These are phyloP conservation scores for Puccinia hordei DNA, from an alignment of 1,284 basidiomycete species.

Conservation along the genomic window DNA sequence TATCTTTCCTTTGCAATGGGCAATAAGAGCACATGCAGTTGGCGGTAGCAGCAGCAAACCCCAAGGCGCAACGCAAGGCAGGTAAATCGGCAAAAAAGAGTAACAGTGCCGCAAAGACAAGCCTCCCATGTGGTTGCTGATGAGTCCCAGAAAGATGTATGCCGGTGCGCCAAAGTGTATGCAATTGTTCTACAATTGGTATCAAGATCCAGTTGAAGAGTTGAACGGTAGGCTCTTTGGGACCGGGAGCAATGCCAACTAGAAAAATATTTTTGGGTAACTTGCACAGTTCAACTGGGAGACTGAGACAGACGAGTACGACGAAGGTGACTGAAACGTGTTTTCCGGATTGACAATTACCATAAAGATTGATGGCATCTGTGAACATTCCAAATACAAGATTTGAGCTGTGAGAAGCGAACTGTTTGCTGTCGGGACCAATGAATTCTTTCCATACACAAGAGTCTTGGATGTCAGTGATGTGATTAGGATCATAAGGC, in stretches of 20 bases:
- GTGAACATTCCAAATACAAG: constrained; percentile 31
- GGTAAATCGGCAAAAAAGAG: constrained; percentile 52
- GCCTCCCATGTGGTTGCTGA: constrained; percentile 2
- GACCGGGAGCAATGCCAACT: constrained; percentile 59
- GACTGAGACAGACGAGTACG: constrained; percentile 9
- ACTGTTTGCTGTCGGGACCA: constrained; percentile 8
- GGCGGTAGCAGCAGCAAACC: constrained; percentile 27
- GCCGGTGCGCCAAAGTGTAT: constrained; percentile 58
- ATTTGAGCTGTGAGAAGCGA: not conserved
- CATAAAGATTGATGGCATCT: constrained; percentile 39
- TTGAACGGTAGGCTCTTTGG: constrained; percentile 51
- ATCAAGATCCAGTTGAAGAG: constrained; percentile 58
- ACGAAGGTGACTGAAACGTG: constrained; percentile 13
- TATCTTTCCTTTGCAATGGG: not conserved
- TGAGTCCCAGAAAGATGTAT: constrained; percentile 50
- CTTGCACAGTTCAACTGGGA: constrained; percentile 58
- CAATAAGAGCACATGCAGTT: constrained; percentile 51
- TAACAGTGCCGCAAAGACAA: constrained; percentile 25
- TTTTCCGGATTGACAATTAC: constrained; percentile 13
- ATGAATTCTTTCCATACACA: constrained; percentile 22
- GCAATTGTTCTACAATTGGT: constrained; percentile 58
- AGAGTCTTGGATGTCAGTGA: constrained; percentile 33
- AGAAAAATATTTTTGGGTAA: constrained; percentile 60
- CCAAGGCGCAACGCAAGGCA: constrained; percentile 44
- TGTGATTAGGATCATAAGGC: not conserved